Evolutionary conservation across 1,139 yeast species (phyloP).

Genomic region (Blastobotrys apis): DNA sequence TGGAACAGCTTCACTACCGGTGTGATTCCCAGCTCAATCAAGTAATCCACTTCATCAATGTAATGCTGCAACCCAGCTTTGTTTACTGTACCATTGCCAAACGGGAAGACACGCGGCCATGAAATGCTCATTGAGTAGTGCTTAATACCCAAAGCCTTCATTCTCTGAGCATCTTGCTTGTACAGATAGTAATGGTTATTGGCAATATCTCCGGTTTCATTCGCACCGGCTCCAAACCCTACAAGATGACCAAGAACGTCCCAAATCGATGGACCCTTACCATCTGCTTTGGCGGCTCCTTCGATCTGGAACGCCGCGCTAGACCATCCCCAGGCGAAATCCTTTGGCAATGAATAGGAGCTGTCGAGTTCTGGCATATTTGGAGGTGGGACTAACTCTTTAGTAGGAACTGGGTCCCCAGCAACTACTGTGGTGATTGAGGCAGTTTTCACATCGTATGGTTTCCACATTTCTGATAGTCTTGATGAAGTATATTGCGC

Average conservation of each 20-base stretch:
- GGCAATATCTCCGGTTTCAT: conserved; percentile 34
- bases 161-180: conserved; percentile 36
- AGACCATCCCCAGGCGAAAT: conserved; percentile 28
- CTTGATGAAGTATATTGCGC: conserved; percentile 11
- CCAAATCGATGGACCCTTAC: conserved; percentile 36
- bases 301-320: conserved; percentile 35
- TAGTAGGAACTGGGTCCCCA: conserved; percentile 17
- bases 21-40: conserved; percentile 32
- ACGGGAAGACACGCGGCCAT: conserved; percentile 40
- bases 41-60: conserved; percentile 34
- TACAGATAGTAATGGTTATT: conserved; percentile 38
- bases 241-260: conserved; percentile 27
- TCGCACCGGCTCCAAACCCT: conserved; percentile 16
- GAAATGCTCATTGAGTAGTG: conserved; percentile 38
- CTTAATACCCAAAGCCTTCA: conserved; percentile 38
- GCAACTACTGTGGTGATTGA: conserved; percentile 16
- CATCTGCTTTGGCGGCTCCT: conserved; percentile 39
- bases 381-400: conserved; percentile 22
- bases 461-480: conserved; percentile 17
- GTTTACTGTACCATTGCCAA: conserved; percentile 34
- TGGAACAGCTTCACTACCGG: conserved; percentile 36
- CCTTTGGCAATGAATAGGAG: conserved; percentile 17
- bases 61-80: conserved; percentile 37
- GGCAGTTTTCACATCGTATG: conserved; percentile 14
- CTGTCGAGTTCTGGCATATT: conserved; percentile 16